Percentiles rank a stretch among this genome's conserved stretches.
phyloP scores from a whole-genome alignment of 495 filamentous ascomycete species.

The Penicillium subrubescens region DNA sequence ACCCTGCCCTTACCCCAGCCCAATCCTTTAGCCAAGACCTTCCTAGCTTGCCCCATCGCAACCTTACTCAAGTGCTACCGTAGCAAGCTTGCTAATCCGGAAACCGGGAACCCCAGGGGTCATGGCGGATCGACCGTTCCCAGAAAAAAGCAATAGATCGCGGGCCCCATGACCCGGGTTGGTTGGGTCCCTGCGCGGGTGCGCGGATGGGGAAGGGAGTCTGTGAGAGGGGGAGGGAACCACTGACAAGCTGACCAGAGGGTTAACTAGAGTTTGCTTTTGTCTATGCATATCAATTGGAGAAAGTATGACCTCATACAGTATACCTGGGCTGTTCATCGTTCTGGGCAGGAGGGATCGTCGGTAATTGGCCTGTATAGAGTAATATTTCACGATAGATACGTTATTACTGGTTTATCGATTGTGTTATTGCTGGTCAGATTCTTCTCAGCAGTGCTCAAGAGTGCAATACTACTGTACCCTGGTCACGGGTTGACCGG shows the following conservation, averaged over 20 bases:
- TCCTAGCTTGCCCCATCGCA: neutral
- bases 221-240: neutral
- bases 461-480: neutral
- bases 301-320: neutral
- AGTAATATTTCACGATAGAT: neutral
- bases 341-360: too few relatives aligned
- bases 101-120: slow-evolving; percentile 1
- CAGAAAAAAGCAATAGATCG: neutral
- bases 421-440: neutral
- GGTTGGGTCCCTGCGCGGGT: neutral
- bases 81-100: neutral
- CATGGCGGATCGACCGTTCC: neutral
- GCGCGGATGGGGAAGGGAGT: neutral
- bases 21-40: neutral
- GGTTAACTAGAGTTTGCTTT: neutral
- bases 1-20: neutral
- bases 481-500: neutral
- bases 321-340: too few relatives aligned
- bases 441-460: too few relatives aligned
- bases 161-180: neutral
- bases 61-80: neutral
- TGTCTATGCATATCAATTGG: neutral
- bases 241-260: too few relatives aligned
- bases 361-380: neutral
- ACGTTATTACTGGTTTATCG: too few relatives aligned